Evolutionary conservation across 1,284 basidiomycete species (phyloP).

Genomic region (Ceratorhiza oryzae-sativae): DNA sequence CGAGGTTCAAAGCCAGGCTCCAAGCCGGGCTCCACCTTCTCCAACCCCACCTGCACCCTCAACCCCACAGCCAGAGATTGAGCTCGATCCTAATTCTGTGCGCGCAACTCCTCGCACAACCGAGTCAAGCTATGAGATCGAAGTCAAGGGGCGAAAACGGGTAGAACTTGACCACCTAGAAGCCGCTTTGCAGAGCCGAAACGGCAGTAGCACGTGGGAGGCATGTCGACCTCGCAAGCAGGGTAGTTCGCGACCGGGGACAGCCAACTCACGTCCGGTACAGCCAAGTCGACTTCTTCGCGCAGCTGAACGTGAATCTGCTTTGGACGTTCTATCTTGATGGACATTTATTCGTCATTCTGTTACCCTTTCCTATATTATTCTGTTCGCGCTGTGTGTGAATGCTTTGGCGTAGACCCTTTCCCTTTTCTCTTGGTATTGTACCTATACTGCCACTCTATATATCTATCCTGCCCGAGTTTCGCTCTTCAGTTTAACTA

Average conservation of each 20-base stretch:
- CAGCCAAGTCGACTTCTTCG: not conserved
- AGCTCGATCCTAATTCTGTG: not conserved
- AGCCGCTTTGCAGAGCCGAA: constrained; percentile 9
- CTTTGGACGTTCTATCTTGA: not conserved
- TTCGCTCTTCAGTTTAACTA: constrained; percentile 1
- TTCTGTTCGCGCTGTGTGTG: not conserved
- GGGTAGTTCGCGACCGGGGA: not conserved
- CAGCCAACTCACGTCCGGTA: not conserved
- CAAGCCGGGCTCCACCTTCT: too few species aligned
- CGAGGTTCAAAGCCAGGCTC: not conserved
- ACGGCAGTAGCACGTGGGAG: not conserved
- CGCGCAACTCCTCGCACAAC: not conserved
- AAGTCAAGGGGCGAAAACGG: not conserved
- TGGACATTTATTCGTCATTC: not conserved
- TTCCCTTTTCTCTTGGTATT: not conserved
- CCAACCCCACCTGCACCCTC: not conserved
- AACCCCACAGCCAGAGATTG: not conserved
- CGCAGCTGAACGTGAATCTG: not conserved
- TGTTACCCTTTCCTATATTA: not conserved
- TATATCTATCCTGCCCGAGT: not conserved
- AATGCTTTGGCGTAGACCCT: not conserved
- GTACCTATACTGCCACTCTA: not conserved
- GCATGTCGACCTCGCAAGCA: not conserved
- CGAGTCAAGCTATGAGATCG: not conserved
- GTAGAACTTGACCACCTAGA: constrained; percentile 6